Evolutionary conservation across 371 early-diverging fungal species (phyloP).

Genomic region (Rhizomucor miehei): DNA sequence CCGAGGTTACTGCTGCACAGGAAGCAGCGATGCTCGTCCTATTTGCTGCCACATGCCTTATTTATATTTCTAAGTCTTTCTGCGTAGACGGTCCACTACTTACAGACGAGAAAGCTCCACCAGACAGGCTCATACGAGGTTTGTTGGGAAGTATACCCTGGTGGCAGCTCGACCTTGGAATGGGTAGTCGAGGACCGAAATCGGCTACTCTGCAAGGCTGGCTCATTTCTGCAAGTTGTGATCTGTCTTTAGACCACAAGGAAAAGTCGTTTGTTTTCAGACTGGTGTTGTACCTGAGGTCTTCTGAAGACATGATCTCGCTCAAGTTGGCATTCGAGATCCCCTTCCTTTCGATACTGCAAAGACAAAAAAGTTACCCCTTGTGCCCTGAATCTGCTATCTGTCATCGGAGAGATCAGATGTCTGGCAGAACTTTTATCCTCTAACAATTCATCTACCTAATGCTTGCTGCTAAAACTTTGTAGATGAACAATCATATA

Average conservation of each 20-base stretch:
- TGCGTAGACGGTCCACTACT: neutral
- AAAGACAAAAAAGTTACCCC: too few species aligned
- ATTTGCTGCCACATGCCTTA: conserved; percentile 30
- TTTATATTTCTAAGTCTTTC: neutral
- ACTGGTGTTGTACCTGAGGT: conserved; percentile 9
- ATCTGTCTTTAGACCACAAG: conserved; percentile 2
- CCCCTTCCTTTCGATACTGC: too few species aligned
- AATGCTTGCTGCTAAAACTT: too few species aligned
- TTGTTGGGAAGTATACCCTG: conserved; percentile 1
- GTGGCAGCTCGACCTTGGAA: too few species aligned
- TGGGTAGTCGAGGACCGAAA: conserved; percentile 5
- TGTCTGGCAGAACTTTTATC: too few species aligned
- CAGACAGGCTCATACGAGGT: conserved; percentile 1
- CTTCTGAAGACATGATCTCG: conserved; percentile 12
- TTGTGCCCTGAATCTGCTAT: too few species aligned
- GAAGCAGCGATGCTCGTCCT: conserved; percentile 64
- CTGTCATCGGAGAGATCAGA: too few species aligned
- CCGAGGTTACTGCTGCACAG: conserved; percentile 58
- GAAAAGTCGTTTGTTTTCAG: neutral
- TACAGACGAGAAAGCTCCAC: conserved; percentile 10
- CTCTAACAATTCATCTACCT: too few species aligned
- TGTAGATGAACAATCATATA: too few species aligned
- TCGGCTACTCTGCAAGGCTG: neutral
- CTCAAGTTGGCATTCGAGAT: too few species aligned
- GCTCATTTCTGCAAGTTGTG: neutral